These are phyloP conservation scores for Penicillium cinerascens DNA, from an alignment of 495 filamentous ascomycete genomes.

Conservation along the genomic window DNA sequence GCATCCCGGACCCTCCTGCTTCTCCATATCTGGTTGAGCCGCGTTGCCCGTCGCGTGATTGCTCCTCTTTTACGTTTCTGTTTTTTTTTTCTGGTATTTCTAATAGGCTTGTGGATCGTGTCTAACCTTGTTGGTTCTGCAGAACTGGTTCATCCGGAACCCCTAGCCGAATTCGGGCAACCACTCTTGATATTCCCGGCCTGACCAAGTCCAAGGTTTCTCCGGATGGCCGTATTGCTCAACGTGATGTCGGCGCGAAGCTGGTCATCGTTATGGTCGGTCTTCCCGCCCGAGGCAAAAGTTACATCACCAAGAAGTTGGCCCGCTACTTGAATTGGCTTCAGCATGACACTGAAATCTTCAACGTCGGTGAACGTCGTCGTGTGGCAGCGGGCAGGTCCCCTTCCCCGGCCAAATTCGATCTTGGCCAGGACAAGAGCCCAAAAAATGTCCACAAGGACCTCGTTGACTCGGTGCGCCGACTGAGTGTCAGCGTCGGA, in stretches of 20 bases:
- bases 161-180: constrained; percentile 65
- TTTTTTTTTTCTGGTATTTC: neutral
- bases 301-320: constrained; percentile 97
- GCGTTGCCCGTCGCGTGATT: constrained; percentile 7
- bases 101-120: neutral
- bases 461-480: constrained; percentile 42
- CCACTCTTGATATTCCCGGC: constrained; percentile 80
- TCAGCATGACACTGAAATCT: constrained; percentile 90
- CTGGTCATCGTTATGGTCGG: constrained; percentile 98
- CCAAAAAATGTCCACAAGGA: constrained; percentile 37
- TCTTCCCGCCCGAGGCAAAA: constrained; percentile 90
- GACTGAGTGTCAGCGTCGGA: constrained; percentile 41
- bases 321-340: constrained; percentile 95
- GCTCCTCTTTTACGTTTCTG: neutral
- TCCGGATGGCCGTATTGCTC: constrained; percentile 87
- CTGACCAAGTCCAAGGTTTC: constrained; percentile 92
- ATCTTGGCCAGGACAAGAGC: constrained; percentile 14
- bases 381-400: constrained; percentile 68
- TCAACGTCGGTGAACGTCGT: constrained; percentile 92
- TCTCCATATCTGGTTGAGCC: constrained; percentile 1
- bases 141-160: constrained; percentile 40
- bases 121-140: constrained; percentile 8
- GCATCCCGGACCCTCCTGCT: neutral
- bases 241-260: constrained; percentile 90
- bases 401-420: constrained; percentile 32